phyloP scores from a whole-genome alignment of 345 rosid genomes.

The Gossypium raimondii region DNA sequence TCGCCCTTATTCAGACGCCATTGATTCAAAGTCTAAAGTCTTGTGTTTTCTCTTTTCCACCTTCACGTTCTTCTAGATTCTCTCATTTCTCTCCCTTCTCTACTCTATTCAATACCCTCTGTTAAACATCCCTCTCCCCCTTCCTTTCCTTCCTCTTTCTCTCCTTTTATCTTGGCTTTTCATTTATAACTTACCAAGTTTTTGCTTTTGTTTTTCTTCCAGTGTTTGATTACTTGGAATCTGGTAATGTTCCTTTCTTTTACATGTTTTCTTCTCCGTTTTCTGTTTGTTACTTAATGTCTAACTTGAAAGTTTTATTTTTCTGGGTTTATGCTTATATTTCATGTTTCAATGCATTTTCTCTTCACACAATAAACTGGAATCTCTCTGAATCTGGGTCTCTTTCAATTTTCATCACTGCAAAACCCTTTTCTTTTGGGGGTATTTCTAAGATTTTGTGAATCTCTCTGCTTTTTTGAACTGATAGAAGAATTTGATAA shows the following conservation, averaged over 20 bases:
- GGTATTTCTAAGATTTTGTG: neutral
- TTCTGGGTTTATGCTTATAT: neutral
- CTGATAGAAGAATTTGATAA: neutral
- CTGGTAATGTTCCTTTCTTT: conserved; percentile 21
- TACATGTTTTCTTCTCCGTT: neutral
- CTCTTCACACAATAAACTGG: neutral
- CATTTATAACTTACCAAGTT: neutral
- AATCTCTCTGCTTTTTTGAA: neutral
- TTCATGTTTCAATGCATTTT: neutral
- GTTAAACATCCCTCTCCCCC: neutral
- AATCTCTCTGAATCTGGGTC: neutral
- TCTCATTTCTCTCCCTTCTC: neutral
- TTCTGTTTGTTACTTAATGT: neutral
- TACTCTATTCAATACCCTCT: neutral
- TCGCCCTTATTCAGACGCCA: neutral
- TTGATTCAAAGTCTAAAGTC: neutral
- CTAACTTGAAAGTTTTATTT: neutral
- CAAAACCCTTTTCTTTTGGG: neutral
- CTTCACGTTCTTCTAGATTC: neutral
- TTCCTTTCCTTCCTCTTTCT: neutral
- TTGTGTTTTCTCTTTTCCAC: neutral
- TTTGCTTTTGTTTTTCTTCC: neutral
- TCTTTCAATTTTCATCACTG: neutral
- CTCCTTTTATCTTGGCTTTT: neutral
- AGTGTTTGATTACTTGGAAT: conserved; percentile 8